phyloP scores from a whole-genome alignment of 2,329 filamentous ascomycete species.

The Penicillium thymicola region DNA sequence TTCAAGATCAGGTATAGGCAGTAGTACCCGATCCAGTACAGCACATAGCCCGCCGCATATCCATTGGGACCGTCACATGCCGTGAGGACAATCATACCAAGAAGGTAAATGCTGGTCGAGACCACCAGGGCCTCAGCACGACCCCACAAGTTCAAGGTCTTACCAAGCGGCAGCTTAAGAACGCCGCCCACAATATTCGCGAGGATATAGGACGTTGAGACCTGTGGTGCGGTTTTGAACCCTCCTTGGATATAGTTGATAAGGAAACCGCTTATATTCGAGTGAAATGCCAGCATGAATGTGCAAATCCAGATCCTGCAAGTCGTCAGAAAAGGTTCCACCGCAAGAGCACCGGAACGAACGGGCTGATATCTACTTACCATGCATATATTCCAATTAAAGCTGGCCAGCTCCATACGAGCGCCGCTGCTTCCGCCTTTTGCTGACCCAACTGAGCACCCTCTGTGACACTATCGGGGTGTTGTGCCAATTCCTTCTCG shows the following conservation, averaged over 20 bases:
- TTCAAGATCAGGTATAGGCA: slow-evolving; percentile 55
- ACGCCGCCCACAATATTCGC: slow-evolving; percentile 56
- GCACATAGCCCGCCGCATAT: slow-evolving; percentile 62
- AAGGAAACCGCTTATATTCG: slow-evolving; percentile 42
- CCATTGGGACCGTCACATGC: slow-evolving; percentile 58
- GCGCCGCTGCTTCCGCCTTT: slow-evolving; percentile 43
- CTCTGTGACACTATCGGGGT: slow-evolving; percentile 16
- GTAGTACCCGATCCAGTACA: slow-evolving; percentile 59
- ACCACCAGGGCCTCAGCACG: slow-evolving; percentile 57
- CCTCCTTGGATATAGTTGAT: slow-evolving; percentile 51
- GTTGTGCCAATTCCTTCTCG: slow-evolving; percentile 14
- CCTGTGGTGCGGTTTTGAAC: slow-evolving; percentile 51
- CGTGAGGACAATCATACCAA: slow-evolving; percentile 60
- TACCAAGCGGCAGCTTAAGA: slow-evolving; percentile 60
- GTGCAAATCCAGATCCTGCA: slow-evolving; percentile 46
- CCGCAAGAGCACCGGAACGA: too few species aligned
- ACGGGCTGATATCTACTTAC: slow-evolving; percentile 16
- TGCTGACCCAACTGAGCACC: slow-evolving; percentile 19
- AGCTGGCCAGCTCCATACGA: slow-evolving; percentile 40
- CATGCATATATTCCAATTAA: slow-evolving; percentile 34
- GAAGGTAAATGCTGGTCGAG: slow-evolving; percentile 47
- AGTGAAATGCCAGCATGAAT: slow-evolving; percentile 46
- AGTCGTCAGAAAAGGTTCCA: not conserved
- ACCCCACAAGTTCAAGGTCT: slow-evolving; percentile 62
- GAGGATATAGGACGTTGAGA: slow-evolving; percentile 53